phyloP scores from a whole-genome alignment of 441 rosid species.

The Croton laevigatus region DNA sequence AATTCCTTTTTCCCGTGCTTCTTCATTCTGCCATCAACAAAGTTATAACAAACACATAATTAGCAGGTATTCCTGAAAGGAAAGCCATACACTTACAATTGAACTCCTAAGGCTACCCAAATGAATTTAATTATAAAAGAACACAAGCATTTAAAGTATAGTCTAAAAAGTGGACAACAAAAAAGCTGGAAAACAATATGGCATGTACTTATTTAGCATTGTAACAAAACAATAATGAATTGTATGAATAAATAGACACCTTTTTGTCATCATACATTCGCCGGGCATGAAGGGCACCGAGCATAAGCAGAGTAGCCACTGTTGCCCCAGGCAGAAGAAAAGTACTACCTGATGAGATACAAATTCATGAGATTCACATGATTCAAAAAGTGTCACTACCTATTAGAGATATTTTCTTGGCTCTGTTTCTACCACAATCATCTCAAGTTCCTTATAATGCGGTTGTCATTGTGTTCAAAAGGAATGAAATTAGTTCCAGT shows the following conservation, averaged over 20 bases:
- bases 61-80: neutral
- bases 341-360: constrained; percentile 47
- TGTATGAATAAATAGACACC: constrained; percentile 33
- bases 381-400: neutral
- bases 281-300: constrained; percentile 92
- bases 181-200: neutral
- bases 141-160: neutral
- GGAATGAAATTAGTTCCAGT: neutral
- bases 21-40: constrained; percentile 56
- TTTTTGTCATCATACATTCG: constrained; percentile 85
- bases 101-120: constrained; percentile 11
- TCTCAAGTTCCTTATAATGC: neutral
- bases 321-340: constrained; percentile 90
- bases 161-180: neutral
- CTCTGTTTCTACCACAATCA: neutral
- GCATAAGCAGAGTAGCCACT: constrained; percentile 86
- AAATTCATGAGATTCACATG: constrained; percentile 17
- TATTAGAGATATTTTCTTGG: neutral
- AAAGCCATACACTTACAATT: neutral
- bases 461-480: neutral
- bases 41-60: constrained; percentile 8
- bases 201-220: neutral
- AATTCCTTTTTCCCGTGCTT: constrained; percentile 72
- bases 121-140: neutral
- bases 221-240: neutral